Evolutionary conservation across 2,329 filamentous ascomycete genomes (phyloP).

Genomic region (Endocalyx cinctus): DNA sequence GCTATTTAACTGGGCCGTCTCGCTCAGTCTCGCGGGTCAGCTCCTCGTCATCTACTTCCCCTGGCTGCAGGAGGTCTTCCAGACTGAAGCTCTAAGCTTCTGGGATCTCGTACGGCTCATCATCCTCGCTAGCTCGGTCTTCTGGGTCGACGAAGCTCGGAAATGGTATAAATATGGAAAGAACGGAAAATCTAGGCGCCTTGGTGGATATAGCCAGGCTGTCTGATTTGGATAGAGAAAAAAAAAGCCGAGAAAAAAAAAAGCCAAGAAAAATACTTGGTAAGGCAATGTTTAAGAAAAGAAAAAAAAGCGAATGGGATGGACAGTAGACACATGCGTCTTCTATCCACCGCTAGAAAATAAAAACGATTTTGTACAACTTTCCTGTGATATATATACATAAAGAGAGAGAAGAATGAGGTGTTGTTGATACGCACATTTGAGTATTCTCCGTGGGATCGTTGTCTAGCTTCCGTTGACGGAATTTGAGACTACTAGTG

Average conservation of each 20-base stretch:
- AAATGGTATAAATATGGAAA: conserved; percentile 69
- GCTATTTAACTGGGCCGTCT: conserved; percentile 95
- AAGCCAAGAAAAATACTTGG: not conserved
- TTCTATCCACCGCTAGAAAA: too few relatives aligned
- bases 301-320: too few relatives aligned
- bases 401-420: too few relatives aligned
- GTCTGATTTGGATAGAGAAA: conserved; percentile 40
- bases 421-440: too few relatives aligned
- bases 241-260: not conserved
- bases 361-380: too few relatives aligned
- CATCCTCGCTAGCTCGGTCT: conserved; percentile 78
- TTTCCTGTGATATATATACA: too few relatives aligned
- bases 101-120: conserved; percentile 71
- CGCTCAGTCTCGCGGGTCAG: conserved; percentile 79
- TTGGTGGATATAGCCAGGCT: conserved; percentile 60
- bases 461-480: too few relatives aligned
- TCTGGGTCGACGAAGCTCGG: conserved; percentile 88
- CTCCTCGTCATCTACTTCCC: conserved; percentile 91
- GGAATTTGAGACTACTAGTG: too few relatives aligned
- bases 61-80: conserved; percentile 88
- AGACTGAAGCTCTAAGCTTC: conserved; percentile 79
- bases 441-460: too few relatives aligned
- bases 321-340: too few relatives aligned
- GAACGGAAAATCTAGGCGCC: too few relatives aligned
- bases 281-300: not conserved